Conservation (phyloP, 768 basidiomycete genomes). For the Tubosaeta sp. region DNA sequence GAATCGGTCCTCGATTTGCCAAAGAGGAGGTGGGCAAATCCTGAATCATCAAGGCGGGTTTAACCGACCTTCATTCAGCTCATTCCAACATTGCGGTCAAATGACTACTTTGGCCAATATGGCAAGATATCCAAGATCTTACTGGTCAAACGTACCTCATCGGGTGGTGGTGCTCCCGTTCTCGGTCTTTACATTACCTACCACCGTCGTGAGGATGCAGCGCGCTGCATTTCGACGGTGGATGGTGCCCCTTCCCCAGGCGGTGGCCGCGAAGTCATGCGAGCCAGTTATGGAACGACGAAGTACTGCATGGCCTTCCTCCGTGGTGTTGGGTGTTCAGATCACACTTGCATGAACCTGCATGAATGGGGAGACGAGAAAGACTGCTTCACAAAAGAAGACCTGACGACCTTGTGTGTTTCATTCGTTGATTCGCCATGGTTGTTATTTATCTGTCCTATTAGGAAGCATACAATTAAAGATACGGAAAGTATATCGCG, state of each 20-base stretch:
- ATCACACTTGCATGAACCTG: constrained; percentile 87
- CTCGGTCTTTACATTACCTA: constrained; percentile 98
- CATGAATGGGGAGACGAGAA: constrained; percentile 99
- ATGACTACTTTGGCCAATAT: constrained; percentile 98
- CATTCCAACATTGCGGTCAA: constrained; percentile 87
- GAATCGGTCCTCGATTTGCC: constrained; percentile 88
- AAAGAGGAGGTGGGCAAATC: constrained; percentile 82
- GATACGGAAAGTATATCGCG: constrained; percentile 71
- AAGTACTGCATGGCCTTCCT: constrained; percentile 98
- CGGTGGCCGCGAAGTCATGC: constrained; percentile 83
- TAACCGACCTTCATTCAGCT: constrained; percentile 44
- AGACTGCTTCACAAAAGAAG: constrained; percentile 96
- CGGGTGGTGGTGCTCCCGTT: constrained; percentile 66
- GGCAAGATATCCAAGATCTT: constrained; percentile 97
- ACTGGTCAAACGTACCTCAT: constrained; percentile 81
- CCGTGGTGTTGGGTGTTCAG: constrained; percentile 77
- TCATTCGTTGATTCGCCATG: constrained; percentile 5
- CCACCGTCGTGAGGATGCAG: constrained; percentile 90
- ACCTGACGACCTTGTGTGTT: constrained; percentile 83
- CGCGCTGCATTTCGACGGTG: constrained; percentile 85
- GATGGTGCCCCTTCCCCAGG: constrained; percentile 91
- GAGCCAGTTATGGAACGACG: constrained; percentile 93
- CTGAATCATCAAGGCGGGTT: neutral
- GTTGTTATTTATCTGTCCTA: neutral
- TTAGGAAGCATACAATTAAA: constrained; percentile 90